These are phyloP conservation scores for Colletotrichum theobromicola DNA, from an alignment of 2,329 filamentous ascomycete genomes.

Conservation along the genomic window DNA sequence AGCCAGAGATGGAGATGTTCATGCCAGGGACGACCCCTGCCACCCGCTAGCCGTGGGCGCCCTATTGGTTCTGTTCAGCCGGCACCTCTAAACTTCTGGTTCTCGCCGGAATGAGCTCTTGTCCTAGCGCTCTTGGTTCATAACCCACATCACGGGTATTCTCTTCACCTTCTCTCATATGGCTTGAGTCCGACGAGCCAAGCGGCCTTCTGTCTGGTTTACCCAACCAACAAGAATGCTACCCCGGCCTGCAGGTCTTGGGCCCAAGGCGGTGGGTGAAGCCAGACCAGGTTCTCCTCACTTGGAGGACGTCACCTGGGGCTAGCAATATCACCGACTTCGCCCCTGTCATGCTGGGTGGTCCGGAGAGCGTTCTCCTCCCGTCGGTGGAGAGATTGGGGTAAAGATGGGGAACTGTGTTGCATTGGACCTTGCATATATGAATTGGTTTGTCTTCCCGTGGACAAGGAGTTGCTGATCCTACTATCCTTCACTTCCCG, in stretches of 20 bases:
- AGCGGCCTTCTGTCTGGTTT: neutral
- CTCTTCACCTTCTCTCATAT: neutral
- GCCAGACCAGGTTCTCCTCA: conserved; percentile 1
- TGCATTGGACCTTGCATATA: conserved; percentile 19
- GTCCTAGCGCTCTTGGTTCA: neutral
- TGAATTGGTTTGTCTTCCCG: conserved; percentile 6
- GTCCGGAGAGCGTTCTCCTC: neutral
- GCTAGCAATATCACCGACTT: neutral
- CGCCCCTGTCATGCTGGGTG: neutral
- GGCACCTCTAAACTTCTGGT: neutral
- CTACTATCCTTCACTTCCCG: neutral
- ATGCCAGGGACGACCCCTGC: conserved; percentile 1
- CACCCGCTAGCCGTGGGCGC: conserved; percentile 3
- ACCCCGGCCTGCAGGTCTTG: conserved; percentile 1
- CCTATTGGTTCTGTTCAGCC: neutral
- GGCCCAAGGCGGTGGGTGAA: neutral
- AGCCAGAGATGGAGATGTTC: conserved; percentile 1
- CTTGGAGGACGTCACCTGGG: conserved; percentile 13
- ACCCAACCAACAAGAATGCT: neutral
- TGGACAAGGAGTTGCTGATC: neutral
- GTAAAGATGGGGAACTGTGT: neutral
- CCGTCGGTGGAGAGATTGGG: neutral
- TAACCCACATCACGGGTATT: neutral
- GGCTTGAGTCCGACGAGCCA: neutral
- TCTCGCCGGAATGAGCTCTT: neutral